Base-by-base conservation (phyloP, 140 eudicot species). In the Ambrosia hybrid region DNA sequence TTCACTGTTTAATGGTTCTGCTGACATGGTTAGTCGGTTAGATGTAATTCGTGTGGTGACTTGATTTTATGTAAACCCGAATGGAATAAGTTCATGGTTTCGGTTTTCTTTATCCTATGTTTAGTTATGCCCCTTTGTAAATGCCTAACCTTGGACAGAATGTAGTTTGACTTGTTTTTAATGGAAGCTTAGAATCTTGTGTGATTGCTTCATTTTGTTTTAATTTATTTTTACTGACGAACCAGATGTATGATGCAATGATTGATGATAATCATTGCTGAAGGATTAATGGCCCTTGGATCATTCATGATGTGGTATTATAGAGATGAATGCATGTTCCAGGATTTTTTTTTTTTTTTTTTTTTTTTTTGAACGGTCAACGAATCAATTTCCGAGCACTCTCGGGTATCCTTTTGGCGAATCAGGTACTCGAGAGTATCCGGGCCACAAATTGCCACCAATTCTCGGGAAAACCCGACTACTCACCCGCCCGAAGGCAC, bases 121-220 rank as follows among this genome's bases (percentile, higher is more conserved):
- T 72, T 79, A 67, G 79, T 14, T 73, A 74, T 67, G 67, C 41
- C 12, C 49, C 75, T 73, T 65, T 79, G 83, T 79, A 79, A 79
- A 79, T 79, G 83, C 66, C 83, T 79, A 79, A 73, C 79, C 71
- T 73, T 79, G 79, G 82, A 73, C 74, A 65, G 65, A 57, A 67
- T 73, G 79, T 79, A 73, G 75, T 59, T 56, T 63, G 65, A 73
- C 74, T 66, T 49, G 75, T 66, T 26, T 60, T 67, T 68, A 79
- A 59, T 79, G 75, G 78, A 78, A 57, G 57, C 51, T 55, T 78
- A 65, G 72, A 66, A 41, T 51, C 16, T 38, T 73, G 2, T 49
- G 41, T 64, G 67, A 11, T 63, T 51, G 72, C 71, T 64, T 37
- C 9, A 4, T 4, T 60, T 11, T 60, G 43, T n/a, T 34, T 37